These are phyloP conservation scores for Phytopythium oedochilum DNA, from an alignment of 352 stramenopile species.

Conservation along the genomic window DNA sequence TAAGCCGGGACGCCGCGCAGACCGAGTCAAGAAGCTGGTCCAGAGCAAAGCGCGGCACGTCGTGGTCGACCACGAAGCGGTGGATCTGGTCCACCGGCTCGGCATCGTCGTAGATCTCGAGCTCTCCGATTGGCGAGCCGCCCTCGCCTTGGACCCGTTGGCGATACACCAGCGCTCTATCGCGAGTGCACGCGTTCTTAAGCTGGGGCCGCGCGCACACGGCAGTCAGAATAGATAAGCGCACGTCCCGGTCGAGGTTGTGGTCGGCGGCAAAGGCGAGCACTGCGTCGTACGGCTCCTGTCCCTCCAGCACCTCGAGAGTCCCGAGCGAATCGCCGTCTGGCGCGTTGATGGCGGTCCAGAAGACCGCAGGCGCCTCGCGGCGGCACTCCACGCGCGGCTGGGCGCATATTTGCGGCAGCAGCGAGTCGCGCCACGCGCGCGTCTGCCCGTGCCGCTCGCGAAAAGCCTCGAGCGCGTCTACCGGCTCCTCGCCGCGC, in stretches of 20 bases:
- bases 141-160: constrained; percentile 33
- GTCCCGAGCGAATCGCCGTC: constrained; percentile 22
- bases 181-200: constrained; percentile 29
- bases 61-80: constrained; percentile 53
- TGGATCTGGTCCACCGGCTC: constrained; percentile 72
- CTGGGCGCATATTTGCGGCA: constrained; percentile 33
- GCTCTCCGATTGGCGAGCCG: constrained; percentile 24
- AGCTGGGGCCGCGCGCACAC: constrained; percentile 26
- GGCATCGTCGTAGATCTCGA: constrained; percentile 62
- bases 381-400: constrained; percentile 35
- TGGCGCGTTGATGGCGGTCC: constrained; percentile 26
- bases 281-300: constrained; percentile 48
- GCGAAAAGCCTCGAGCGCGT: constrained; percentile 48
- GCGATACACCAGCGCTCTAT: constrained; percentile 34
- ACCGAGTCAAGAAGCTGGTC: constrained; percentile 35
- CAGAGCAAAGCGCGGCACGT: constrained; percentile 22
- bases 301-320: constrained; percentile 44
- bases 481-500: constrained; percentile 40
- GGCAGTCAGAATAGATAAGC: constrained; percentile 30
- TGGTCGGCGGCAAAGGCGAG: constrained; percentile 32
- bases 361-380: constrained; percentile 31
- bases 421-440: constrained; percentile 29
- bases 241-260: constrained; percentile 17
- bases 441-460: constrained; percentile 22
- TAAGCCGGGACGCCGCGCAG: constrained; percentile 22